These are phyloP conservation scores for Fomitopsis schrenkii DNA, from an alignment of 1,284 basidiomycete species.

Conservation along the genomic window DNA sequence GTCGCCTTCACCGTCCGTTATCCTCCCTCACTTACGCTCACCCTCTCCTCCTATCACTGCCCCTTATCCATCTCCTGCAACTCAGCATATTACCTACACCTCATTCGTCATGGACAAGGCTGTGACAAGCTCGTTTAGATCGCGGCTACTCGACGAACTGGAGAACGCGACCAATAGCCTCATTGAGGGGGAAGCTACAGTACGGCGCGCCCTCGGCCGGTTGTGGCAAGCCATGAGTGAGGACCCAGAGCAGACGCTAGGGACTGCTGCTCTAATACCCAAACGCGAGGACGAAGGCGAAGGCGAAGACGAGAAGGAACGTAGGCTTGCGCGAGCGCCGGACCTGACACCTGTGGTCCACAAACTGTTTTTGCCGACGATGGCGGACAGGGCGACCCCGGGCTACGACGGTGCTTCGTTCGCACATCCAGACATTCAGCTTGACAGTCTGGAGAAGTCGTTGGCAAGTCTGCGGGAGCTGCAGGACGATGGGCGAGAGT, in stretches of 20 bases:
- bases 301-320: slow-evolving; percentile 6
- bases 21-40: slow-evolving; percentile 41
- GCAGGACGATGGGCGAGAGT: slow-evolving; percentile 78
- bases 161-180: slow-evolving; percentile 74
- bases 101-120: slow-evolving; percentile 81
- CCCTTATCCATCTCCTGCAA: slow-evolving; percentile 63
- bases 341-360: slow-evolving; percentile 60
- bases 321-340: slow-evolving; percentile 51
- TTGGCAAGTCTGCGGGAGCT: slow-evolving; percentile 67
- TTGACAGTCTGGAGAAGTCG: slow-evolving; percentile 68
- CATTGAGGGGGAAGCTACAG: slow-evolving; percentile 70
- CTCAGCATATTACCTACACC: slow-evolving; percentile 69
- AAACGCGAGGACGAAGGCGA: slow-evolving; percentile 65
- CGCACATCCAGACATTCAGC: slow-evolving; percentile 56
- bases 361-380: slow-evolving; percentile 59
- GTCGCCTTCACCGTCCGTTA: slow-evolving; percentile 35
- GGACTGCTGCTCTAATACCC: slow-evolving; percentile 43
- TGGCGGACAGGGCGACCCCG: slow-evolving; percentile 35
- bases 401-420: slow-evolving; percentile 59
- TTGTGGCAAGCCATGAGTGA: slow-evolving; percentile 77
- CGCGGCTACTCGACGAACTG: slow-evolving; percentile 68
- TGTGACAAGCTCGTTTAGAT: slow-evolving; percentile 78
- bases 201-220: slow-evolving; percentile 68
- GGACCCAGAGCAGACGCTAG: slow-evolving; percentile 38
- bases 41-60: slow-evolving; percentile 44